Base-by-base conservation (phyloP, 2,329 filamentous ascomycete species). In the Coniochaeta ligniaria region DNA sequence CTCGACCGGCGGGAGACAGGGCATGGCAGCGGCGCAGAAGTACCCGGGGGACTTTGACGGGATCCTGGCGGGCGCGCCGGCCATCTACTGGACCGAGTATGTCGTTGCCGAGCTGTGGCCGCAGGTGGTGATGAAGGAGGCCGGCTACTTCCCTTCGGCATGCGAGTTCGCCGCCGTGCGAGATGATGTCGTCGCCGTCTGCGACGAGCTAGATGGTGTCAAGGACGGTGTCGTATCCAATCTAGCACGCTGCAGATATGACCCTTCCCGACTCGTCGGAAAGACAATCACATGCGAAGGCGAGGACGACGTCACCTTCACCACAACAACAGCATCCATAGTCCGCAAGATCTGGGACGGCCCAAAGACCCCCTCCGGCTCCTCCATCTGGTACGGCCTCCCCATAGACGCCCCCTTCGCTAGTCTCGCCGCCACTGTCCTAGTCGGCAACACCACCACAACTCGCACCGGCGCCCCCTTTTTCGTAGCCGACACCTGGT, bases 41-140 rank as follows among this genome's bases (percentile, higher is more conserved):
- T 80, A 74, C 62, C 79, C 79, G 0, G 73, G 80, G 11, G 78
- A 80, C 58, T 80, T 80, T 58, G 77, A 81, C 60, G 79, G 79
- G n/a, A 74, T 80, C 17, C 64, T 80, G 1, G 78, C 77, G 12
- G 76, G 75, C 12, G 31, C 17, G 59, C 67, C 68, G 59, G 76
- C 76, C 5, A 60, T 60, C 26, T 50, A 62, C 50, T 60, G 58
- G 58, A 20, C 36, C 9, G 22, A 41, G 12, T 60, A 50, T 11
- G 22, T 54, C 17, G 20, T 57, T 9, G 43, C 50, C 33, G 28
- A 47, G 26, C 80, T 74, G 75, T 80, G 75, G 76, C 33, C 47
- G 6, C 58, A 62, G 36, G 12, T 57, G 14, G 26, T 57, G 7
- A 62, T 62, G 60, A 58, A 60, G 36, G 7, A 38, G 35, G 76